Base-by-base conservation (phyloP, 352 stramenopile genomes). In the Thalassiosira delicatula region DNA sequence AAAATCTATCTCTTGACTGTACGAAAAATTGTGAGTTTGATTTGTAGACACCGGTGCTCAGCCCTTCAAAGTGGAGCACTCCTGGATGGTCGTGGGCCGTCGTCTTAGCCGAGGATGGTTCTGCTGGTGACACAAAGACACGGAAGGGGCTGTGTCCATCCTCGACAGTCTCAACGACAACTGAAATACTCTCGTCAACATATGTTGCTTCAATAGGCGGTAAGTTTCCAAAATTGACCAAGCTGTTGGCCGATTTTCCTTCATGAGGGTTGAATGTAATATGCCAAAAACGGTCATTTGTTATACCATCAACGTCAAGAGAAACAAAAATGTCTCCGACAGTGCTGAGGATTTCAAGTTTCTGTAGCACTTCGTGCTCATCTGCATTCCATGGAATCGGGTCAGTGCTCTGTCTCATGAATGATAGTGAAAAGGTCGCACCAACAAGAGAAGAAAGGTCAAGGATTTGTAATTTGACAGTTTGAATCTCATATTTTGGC, bases 1-100 rank as follows among this genome's bases (percentile, higher is more conserved):
- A 93, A 71, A 97, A 95, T 0, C 91, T 70, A 73, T 98, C 96
- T 3, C 95, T 90, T 19, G 95, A 93, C 82, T 98, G 95, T 74
- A 98, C 97, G 23, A 95, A 85, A 70, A 98, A 98, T 27, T 84
- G 76, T 1, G 89, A 91, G 2, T 81, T 29, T 49, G 74, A 82
- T n/a, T 91, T 84, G 49, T 88, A 94, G 23, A 89, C 82, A 27
- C 88, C 91, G 25, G 85, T 89, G 33, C 79, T 85, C 8, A 95
- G 76, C 3, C 92, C 92, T 74, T 90, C 82, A 21, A 89, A 79
- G 61, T 93, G 81, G 37, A 67, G 59, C 3, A 90, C 72, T 25
- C 82, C 88, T n/a, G 68, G 37, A 65, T 91, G 65, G 67, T 95
- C 86, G 68, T 89, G 49, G 29, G 85, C 85, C 25, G 85, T 94